phyloP scores from a whole-genome alignment of 768 basidiomycete species.

The Boletus coccyginus region DNA sequence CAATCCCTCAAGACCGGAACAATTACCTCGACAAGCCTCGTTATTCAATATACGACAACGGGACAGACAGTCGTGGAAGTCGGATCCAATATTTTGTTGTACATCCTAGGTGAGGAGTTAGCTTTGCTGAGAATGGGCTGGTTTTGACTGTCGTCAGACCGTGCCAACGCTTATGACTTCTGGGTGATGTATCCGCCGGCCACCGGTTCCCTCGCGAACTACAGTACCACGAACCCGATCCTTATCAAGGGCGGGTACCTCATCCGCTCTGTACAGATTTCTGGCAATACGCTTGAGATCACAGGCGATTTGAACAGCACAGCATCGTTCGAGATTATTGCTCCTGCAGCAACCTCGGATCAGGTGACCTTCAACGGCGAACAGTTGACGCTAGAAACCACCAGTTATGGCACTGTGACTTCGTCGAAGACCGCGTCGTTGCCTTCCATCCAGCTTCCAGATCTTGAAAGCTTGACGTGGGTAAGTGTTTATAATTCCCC shows the following conservation, averaged over 20 bases:
- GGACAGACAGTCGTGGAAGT: constrained; percentile 48
- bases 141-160: constrained; percentile 34
- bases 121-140: background rate
- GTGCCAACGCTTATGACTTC: constrained; percentile 47
- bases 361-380: constrained; percentile 44
- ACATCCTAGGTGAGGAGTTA: constrained; percentile 40
- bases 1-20: constrained; percentile 36
- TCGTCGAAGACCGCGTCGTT: constrained; percentile 12
- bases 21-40: constrained; percentile 36
- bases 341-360: constrained; percentile 38
- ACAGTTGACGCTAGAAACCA: constrained; percentile 32
- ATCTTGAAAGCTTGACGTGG: constrained; percentile 21
- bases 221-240: constrained; percentile 41
- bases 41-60: constrained; percentile 44
- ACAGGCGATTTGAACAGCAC: constrained; percentile 45
- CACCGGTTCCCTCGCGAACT: constrained; percentile 33
- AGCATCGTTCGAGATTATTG: constrained; percentile 45
- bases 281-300: constrained; percentile 38
- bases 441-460: constrained; percentile 18
- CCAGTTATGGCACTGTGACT: constrained; percentile 42
- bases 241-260: constrained; percentile 50
- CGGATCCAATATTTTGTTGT: constrained; percentile 38
- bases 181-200: constrained; percentile 46
- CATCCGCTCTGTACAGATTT: constrained; percentile 38
- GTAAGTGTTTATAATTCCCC: background rate